A percentile compares a stretch with the other conserved stretches of the same genome.
phyloP scores from a whole-genome alignment of 2,329 filamentous ascomycete species.

The Massarina eburnea region DNA sequence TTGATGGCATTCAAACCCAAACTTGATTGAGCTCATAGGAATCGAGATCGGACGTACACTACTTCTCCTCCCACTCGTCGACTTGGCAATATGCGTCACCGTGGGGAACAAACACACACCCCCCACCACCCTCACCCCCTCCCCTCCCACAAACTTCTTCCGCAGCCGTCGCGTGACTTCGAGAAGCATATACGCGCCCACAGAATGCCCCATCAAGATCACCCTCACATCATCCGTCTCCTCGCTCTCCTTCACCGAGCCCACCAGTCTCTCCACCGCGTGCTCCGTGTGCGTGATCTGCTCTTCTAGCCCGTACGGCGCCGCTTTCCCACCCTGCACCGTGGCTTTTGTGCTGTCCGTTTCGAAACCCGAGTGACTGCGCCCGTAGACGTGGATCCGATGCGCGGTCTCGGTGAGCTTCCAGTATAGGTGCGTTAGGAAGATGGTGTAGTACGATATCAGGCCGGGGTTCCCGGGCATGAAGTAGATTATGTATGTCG shows the following conservation, averaged over 20 bases:
- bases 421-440: conserved; percentile 60
- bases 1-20: too few relatives aligned
- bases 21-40: not conserved
- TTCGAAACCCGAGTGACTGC: conserved; percentile 49
- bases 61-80: conserved; percentile 45
- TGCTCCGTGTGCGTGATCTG: conserved; percentile 54
- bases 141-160: conserved; percentile 23
- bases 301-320: conserved; percentile 49
- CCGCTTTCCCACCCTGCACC: conserved; percentile 22
- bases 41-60: conserved; percentile 33
- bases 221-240: conserved; percentile 33
- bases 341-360: conserved; percentile 24
- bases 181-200: conserved; percentile 50
- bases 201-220: conserved; percentile 49
- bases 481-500: conserved; percentile 64
- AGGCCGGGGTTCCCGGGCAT: conserved; percentile 77
- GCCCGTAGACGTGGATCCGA: conserved; percentile 38
- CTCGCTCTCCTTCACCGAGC: conserved; percentile 19
- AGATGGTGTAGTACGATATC: conserved; percentile 71
- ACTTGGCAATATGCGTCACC: conserved; percentile 49
- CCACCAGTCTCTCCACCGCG: conserved; percentile 46
- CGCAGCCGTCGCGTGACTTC: conserved; percentile 43
- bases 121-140: conserved; percentile 28
- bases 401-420: conserved; percentile 46
- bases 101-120: conserved; percentile 51